Percentiles rank a stretch among this genome's conserved stretches.
phyloP scores from a whole-genome alignment of 495 filamentous ascomycete species.

The Xylaria sp. region DNA sequence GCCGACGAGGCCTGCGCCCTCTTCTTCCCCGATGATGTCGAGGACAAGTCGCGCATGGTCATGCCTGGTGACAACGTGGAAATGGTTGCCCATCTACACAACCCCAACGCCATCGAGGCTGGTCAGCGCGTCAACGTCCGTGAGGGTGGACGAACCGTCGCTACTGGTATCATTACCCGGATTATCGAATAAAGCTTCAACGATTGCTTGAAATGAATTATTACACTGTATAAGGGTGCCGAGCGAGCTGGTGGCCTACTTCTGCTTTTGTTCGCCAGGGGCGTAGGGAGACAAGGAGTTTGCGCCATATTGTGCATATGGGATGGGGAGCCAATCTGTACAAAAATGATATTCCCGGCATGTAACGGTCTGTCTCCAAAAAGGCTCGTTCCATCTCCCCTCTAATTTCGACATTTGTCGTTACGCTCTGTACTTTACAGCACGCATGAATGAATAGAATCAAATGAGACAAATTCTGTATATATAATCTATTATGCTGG shows the following conservation, averaged over 20 bases:
- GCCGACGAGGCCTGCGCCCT: constrained; percentile 87
- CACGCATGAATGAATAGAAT: constrained; percentile 28
- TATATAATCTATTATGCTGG: background rate
- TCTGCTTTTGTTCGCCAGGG: constrained; percentile 31
- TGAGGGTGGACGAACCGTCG: constrained; percentile 92
- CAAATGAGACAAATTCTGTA: constrained; percentile 17
- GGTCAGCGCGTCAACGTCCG: constrained; percentile 96
- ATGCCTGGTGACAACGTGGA: constrained; percentile 99
- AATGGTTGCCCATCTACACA: constrained; percentile 82
- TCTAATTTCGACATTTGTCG: constrained; percentile 32
- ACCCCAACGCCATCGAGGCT: constrained; percentile 82
- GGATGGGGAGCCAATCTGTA: constrained; percentile 30
- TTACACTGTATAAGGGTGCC: constrained; percentile 28
- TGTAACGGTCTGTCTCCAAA: constrained; percentile 33
- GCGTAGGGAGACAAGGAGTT: constrained; percentile 35
- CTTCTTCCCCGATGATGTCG: constrained; percentile 78
- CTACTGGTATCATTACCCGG: constrained; percentile 88
- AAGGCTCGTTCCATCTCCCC: constrained; percentile 40
- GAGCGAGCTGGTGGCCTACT: constrained; percentile 34
- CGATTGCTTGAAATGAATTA: constrained; percentile 7
- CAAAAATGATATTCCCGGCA: constrained; percentile 33
- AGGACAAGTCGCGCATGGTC: constrained; percentile 75
- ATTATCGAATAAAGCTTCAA: constrained; percentile 67
- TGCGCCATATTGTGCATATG: constrained; percentile 35
- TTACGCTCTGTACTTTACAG: constrained; percentile 18